phyloP scores from a whole-genome alignment of 2,329 filamentous ascomycete genomes.

The Alternaria panax region DNA sequence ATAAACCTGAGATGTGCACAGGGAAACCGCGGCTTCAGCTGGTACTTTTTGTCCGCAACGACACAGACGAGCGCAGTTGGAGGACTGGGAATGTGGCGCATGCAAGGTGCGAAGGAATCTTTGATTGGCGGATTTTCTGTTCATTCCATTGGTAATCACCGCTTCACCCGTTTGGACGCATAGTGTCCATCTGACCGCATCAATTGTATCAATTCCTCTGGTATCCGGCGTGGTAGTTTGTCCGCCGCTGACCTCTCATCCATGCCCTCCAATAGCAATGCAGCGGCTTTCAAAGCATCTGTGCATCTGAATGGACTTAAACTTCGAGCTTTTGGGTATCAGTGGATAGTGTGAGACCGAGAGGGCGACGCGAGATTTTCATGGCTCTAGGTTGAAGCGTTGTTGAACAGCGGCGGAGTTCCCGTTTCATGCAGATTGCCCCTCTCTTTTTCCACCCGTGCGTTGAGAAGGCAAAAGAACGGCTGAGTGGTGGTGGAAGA shows the following conservation, averaged over 20 bases:
- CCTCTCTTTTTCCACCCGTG: neutral
- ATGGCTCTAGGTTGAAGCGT: neutral
- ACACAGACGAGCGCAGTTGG: neutral
- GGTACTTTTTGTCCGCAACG: neutral
- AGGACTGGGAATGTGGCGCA: neutral
- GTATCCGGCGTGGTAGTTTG: neutral
- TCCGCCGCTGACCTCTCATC: neutral
- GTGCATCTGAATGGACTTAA: neutral
- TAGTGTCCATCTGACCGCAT: neutral
- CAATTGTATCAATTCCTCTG: neutral
- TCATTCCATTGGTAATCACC: neutral
- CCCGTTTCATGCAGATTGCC: neutral
- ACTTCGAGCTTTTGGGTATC: neutral
- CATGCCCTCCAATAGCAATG: neutral
- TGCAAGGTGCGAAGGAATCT: too few species aligned
- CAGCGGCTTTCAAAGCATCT: neutral
- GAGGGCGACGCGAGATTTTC: neutral
- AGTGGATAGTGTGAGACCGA: neutral
- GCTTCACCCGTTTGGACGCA: neutral
- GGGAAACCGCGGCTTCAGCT: neutral
- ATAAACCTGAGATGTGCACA: constrained; percentile 1
- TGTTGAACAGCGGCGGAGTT: neutral
- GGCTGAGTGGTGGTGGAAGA: neutral
- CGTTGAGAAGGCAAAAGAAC: neutral
- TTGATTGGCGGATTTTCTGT: neutral